Evolutionary conservation across 441 rosid species (phyloP), one percentile per base, ranked within the genome.

Genomic region (Rhodomyrtus psidioides): DNA sequence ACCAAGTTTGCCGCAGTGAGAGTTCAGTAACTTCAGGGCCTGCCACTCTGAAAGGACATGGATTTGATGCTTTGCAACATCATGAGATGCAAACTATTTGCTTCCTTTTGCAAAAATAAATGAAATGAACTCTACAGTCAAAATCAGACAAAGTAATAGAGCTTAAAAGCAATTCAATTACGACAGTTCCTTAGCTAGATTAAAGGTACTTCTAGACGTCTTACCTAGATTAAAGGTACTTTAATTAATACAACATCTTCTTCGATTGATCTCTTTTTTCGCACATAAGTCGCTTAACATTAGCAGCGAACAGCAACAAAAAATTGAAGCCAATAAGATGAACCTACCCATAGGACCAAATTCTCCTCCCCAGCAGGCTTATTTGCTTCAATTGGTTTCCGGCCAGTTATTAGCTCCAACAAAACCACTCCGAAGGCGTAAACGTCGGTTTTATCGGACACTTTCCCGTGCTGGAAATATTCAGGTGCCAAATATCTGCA

Each of bases 351-450:
- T 57, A 94, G 87, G 86, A 97, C 95, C 88, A 97, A 91, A 86
- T 96, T 97, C 94, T 96, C 99, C 92, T 97, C 95, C 83, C 98
- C 98, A 27, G 93, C 85, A 44, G 96, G 91, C 91, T 96, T 91
- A 83, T 86, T 93, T 62, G 96, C 95, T 88, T 97, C 99, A 75
- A 96, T 95, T 59, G 99, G 99, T 85, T 96, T 92, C 85, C 98
- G 92, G 54, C 99, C 99, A 0, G 99, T 94, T 81, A 97, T 82
- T 84, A 97, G 92, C 87, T 97, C 99, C 91, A 97, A 90, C 56
- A 97, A 93, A 44, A 97, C 99, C 53, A 97, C 99, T 5, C 99
- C 99, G 74, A 95, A 97, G 56, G 99, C 99, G 83, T 96, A 97
- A 88, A 97, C 98, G 90, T 97, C 99, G 0, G 99, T 97, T 92